Conservation (phyloP, 805 yeast genomes). For the Metschnikowia lunata region DNA sequence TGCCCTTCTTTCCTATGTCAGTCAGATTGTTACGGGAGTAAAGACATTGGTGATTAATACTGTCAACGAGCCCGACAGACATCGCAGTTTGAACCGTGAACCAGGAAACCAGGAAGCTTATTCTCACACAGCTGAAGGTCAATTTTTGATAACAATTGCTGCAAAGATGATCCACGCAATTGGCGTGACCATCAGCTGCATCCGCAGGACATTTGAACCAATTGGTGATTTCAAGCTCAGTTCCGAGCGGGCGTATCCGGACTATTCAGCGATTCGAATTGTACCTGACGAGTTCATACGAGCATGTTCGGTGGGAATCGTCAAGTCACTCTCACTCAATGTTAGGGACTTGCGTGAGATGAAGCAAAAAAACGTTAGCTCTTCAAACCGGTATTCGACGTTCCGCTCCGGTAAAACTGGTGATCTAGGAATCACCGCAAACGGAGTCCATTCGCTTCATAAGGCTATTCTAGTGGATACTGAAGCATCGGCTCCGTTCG, state of each 20-base stretch:
- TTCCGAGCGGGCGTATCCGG: slow-evolving; percentile 59
- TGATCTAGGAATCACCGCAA: slow-evolving; percentile 42
- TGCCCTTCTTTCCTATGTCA: slow-evolving; percentile 52
- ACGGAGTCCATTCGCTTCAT: slow-evolving; percentile 45
- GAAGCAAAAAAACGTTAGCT: slow-evolving; percentile 16
- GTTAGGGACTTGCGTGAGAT: slow-evolving; percentile 22
- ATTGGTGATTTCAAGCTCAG: slow-evolving; percentile 67
- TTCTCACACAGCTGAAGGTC: slow-evolving; percentile 64
- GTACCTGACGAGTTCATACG: slow-evolving; percentile 58
- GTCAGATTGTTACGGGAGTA: slow-evolving; percentile 61
- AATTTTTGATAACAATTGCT: slow-evolving; percentile 54
- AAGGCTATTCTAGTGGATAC: slow-evolving; percentile 27
- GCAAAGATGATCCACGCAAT: slow-evolving; percentile 58
- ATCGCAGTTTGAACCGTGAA: slow-evolving; percentile 20
- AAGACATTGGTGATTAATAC: slow-evolving; percentile 58
- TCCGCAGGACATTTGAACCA: slow-evolving; percentile 46
- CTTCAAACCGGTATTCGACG: slow-evolving; percentile 43
- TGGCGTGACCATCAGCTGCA: slow-evolving; percentile 45
- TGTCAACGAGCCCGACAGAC: slow-evolving; percentile 37
- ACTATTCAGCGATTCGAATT: slow-evolving; percentile 53
- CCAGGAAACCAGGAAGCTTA: slow-evolving; percentile 28
- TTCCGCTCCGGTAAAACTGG: slow-evolving; percentile 50
- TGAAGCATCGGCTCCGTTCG: slow-evolving; percentile 28
- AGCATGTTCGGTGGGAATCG: slow-evolving; percentile 57
- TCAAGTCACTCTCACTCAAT: slow-evolving; percentile 32